Percentiles rank a stretch among this genome's conserved stretches.
phyloP scores from a whole-genome alignment of 78 protist species.

The Creolimax fragrantissima region DNA sequence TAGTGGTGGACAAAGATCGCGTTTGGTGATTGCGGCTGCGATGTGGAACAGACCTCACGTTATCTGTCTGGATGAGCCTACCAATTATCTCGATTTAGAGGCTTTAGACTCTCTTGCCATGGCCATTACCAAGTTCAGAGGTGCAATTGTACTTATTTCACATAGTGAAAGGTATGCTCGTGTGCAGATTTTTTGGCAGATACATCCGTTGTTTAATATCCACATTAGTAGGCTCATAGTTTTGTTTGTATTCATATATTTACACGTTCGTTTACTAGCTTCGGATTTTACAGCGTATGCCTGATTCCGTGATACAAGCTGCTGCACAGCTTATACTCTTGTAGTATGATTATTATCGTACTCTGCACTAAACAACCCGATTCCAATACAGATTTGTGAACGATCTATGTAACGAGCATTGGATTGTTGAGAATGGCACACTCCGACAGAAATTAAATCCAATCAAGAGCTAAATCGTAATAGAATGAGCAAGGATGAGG shows the following conservation, averaged over 20 bases:
- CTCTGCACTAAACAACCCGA: no score
- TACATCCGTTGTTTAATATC: no score
- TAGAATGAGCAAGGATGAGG: no score
- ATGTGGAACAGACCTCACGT: constrained; percentile 2
- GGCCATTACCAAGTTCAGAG: constrained; percentile 45
- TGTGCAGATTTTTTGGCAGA: neutral
- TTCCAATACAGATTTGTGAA: neutral
- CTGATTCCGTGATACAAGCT: no score
- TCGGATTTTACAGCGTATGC: no score
- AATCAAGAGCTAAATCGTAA: no score
- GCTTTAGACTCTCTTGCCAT: constrained; percentile 61
- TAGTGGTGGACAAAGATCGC: neutral
- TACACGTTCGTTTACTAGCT: no score
- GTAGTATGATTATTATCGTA: no score
- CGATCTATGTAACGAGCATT: neutral
- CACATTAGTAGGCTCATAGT: no score
- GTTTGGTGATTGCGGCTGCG: neutral
- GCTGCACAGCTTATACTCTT: no score
- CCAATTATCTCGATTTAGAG: constrained; percentile 80
- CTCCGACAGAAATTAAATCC: neutral
- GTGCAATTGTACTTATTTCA: constrained; percentile 17
- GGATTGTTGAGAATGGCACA: neutral
- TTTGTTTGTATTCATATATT: no score
- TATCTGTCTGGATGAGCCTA: constrained; percentile 87
- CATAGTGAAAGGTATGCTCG: neutral